A percentile compares a stretch with the other conserved stretches of the same genome.
These are phyloP conservation scores for Trichophyton equinum DNA, from an alignment of 2,329 filamentous ascomycete species.

Conservation along the genomic window DNA sequence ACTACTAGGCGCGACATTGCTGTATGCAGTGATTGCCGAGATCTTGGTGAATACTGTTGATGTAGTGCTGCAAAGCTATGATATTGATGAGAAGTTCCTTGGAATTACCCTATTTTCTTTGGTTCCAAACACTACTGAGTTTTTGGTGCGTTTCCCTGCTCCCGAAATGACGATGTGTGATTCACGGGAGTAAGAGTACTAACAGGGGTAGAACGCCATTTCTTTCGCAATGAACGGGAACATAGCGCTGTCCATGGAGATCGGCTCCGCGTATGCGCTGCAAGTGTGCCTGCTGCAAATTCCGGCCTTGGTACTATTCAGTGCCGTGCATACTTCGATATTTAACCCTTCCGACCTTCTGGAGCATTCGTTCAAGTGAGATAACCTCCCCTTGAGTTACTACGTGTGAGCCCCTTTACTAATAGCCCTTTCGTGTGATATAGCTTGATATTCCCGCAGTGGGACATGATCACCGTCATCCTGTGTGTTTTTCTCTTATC, in stretches of 20 bases:
- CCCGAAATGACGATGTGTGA: not conserved
- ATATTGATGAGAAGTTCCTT: conserved; percentile 93
- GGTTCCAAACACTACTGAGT: conserved; percentile 96
- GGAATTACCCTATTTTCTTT: conserved; percentile 93
- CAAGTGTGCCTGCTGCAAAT: conserved; percentile 94
- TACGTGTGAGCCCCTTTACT: conserved; percentile 9
- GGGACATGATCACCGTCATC: conserved; percentile 97
- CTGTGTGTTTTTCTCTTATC: conserved; percentile 90
- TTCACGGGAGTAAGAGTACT: not conserved
- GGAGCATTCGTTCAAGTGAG: conserved; percentile 43
- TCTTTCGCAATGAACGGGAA: conserved; percentile 99
- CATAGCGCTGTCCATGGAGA: conserved; percentile 97
- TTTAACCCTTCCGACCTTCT: conserved; percentile 43
- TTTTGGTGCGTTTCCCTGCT: conserved; percentile 53
- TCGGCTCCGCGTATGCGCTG: conserved; percentile 89
- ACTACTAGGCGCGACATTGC: conserved; percentile 71
- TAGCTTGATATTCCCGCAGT: conserved; percentile 88
- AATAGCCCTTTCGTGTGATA: conserved; percentile 5
- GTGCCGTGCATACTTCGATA: conserved; percentile 54
- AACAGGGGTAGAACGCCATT: conserved; percentile 63
- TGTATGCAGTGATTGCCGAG: conserved; percentile 95
- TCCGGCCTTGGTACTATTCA: conserved; percentile 83
- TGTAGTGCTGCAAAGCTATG: conserved; percentile 78
- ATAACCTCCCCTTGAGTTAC: not conserved
- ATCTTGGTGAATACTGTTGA: conserved; percentile 96